Base-by-base conservation (phyloP, 495 filamentous ascomycete species). In the Hyaloscypha bicolor region DNA sequence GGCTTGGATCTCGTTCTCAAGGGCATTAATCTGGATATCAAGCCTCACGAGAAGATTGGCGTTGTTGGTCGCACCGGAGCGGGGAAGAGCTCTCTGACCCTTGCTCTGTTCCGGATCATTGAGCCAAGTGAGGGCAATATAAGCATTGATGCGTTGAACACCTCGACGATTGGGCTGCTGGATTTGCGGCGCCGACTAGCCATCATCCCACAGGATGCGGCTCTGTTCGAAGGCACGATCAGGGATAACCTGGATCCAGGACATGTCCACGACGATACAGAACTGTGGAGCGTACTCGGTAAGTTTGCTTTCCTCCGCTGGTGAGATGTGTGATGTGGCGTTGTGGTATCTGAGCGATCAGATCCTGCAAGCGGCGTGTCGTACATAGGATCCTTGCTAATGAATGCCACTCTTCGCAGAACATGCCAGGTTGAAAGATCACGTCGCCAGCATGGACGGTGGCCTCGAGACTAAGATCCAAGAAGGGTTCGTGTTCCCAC, bases 121-220 rank as follows among this genome's bases (percentile, higher is more conserved):
- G 95, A 99, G 76, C 85, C 93, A 2, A 83, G 81, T 66, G 81
- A 85, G 53, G 95, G 95, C 60, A 84, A 87, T 70, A 94, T 98
- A 71, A 90, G 83, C 74, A 96, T 99, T 74, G 96, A 99, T 76
- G 84, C 84, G 22, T 78, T 98, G 57, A 91, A 97, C 79, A 94
- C 95, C 5, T 93, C 93, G 37, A 90, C 85, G 12, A 97, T 98
- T 78, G 96, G 96, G 8, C 79, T 99, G 63, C 77, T 93, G 62
- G 96, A 98, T 75, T 84, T 99, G 64, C 86, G 96, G 64, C 86
- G 93, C 30, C 90, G 95, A 60, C 85, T 99, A 45, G 94, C 96
- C 52, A 99, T 99, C 77, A 99, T 99, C 71, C 96, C 96, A 22
- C 96, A 99, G 74, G 96, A 99, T 80, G 93, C 96, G 59, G 93